These are phyloP conservation scores for Emericellopsis terricola DNA, from an alignment of 495 filamentous ascomycete genomes.

Conservation along the genomic window DNA sequence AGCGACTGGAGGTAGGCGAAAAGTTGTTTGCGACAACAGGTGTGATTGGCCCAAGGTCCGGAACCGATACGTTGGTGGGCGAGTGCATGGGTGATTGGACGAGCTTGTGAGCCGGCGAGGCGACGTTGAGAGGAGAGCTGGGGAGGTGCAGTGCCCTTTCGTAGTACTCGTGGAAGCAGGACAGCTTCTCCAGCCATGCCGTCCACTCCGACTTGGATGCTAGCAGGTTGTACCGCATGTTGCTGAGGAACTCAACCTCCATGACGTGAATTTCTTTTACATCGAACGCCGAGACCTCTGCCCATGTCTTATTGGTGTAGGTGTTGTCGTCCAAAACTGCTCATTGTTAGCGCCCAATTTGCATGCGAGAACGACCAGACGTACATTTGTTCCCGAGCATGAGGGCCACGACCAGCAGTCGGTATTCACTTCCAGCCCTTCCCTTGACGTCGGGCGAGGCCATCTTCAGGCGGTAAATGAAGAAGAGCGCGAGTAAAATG, in stretches of 20 bases:
- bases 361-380: slow-evolving; percentile 8
- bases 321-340: slow-evolving; percentile 93
- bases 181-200: slow-evolving; percentile 65
- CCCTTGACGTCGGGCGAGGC: slow-evolving; percentile 75
- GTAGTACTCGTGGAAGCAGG: slow-evolving; percentile 64
- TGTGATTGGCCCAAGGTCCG: slow-evolving; percentile 8
- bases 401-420: slow-evolving; percentile 86
- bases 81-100: slow-evolving; percentile 26
- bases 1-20: slow-evolving; percentile 9
- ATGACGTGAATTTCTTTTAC: slow-evolving; percentile 96
- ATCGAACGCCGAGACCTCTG: slow-evolving; percentile 88
- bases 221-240: slow-evolving; percentile 87
- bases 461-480: slow-evolving; percentile 85
- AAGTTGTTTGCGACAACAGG: slow-evolving; percentile 9
- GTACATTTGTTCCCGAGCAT: slow-evolving; percentile 98
- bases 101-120: slow-evolving; percentile 16
- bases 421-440: slow-evolving; percentile 83
- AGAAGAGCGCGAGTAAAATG: slow-evolving; percentile 74
- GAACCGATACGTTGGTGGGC: slow-evolving; percentile 20
- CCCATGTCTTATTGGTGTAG: slow-evolving; percentile 99
- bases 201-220: slow-evolving; percentile 72
- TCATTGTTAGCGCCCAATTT: slow-evolving; percentile 4
- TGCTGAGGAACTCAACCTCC: slow-evolving; percentile 98
- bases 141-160: slow-evolving; percentile 29
- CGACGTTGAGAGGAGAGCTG: slow-evolving; percentile 15